A percentile compares a stretch with the other conserved stretches of the same genome.
Conservation (phyloP, 495 filamentous ascomycete genomes). For the Hypoxylon fragiforme region DNA sequence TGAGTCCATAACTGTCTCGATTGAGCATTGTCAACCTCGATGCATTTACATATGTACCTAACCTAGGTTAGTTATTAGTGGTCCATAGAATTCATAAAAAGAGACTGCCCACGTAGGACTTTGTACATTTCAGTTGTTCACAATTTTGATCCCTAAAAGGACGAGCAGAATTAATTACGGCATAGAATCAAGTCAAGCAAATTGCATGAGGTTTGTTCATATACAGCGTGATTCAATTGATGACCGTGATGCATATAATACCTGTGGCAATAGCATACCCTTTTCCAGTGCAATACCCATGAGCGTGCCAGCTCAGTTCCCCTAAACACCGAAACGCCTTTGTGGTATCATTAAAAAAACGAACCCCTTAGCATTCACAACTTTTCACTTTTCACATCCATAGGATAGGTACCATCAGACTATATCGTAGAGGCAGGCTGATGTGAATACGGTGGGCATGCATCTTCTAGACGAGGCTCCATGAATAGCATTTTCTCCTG, state of each 20-base stretch:
- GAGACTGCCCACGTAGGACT: too few relatives aligned
- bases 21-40: too few relatives aligned
- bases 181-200: too few relatives aligned
- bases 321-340: constrained; percentile 27
- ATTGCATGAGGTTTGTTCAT: constrained; percentile 12
- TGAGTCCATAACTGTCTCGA: too few relatives aligned
- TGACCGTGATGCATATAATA: constrained; percentile 8
- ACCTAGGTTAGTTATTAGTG: too few relatives aligned
- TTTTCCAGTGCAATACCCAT: constrained; percentile 7
- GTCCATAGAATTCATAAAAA: too few relatives aligned
- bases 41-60: too few relatives aligned
- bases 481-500: constrained; percentile 12
- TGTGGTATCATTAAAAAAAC: constrained; percentile 30
- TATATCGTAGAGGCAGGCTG: background rate
- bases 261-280: constrained; percentile 3
- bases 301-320: constrained; percentile 30
- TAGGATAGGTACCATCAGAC: background rate
- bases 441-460: constrained; percentile 3
- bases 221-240: constrained; percentile 15
- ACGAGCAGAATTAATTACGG: too few relatives aligned
- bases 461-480: background rate
- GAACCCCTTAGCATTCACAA: constrained; percentile 1
- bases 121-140: too few relatives aligned
- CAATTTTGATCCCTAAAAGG: too few relatives aligned
- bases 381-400: constrained; percentile 18